These are phyloP conservation scores for Colletotrichum euphorbiae DNA, from an alignment of 2,329 filamentous ascomycete genomes.

Conservation along the genomic window DNA sequence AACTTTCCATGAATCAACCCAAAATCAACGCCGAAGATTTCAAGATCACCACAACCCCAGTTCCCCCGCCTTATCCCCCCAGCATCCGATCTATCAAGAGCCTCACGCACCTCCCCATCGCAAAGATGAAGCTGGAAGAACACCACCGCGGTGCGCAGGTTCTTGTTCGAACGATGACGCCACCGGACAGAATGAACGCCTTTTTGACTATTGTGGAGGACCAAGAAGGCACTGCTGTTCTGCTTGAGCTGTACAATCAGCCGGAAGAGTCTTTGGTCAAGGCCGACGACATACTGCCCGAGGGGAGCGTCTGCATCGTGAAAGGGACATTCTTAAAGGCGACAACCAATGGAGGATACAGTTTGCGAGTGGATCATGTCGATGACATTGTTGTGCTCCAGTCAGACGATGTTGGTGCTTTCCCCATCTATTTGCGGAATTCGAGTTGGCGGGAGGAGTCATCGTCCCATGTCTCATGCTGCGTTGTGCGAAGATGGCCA, in stretches of 20 bases:
- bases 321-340: slow-evolving; percentile 67
- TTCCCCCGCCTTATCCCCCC: slow-evolving; percentile 42
- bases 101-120: slow-evolving; percentile 44
- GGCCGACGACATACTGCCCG: slow-evolving; percentile 48
- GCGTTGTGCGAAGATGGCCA: too few species aligned
- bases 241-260: slow-evolving; percentile 57
- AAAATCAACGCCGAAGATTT: too few species aligned
- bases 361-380: slow-evolving; percentile 64
- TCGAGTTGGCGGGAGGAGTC: too few species aligned
- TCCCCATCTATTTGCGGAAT: too few species aligned
- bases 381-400: slow-evolving; percentile 58
- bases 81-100: slow-evolving; percentile 40
- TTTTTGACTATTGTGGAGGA: slow-evolving; percentile 54
- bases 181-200: slow-evolving; percentile 37
- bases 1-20: not conserved
- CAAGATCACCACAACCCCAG: not conserved
- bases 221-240: slow-evolving; percentile 48
- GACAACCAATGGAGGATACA: slow-evolving; percentile 51
- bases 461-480: too few species aligned
- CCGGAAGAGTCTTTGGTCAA: slow-evolving; percentile 50
- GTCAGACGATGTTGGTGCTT: too few species aligned
- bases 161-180: slow-evolving; percentile 42
- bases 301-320: slow-evolving; percentile 54
- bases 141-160: slow-evolving; percentile 44
- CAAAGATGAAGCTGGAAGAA: slow-evolving; percentile 47